Conservation (phyloP, 441 rosid genomes). For the Mallotus repandus region DNA sequence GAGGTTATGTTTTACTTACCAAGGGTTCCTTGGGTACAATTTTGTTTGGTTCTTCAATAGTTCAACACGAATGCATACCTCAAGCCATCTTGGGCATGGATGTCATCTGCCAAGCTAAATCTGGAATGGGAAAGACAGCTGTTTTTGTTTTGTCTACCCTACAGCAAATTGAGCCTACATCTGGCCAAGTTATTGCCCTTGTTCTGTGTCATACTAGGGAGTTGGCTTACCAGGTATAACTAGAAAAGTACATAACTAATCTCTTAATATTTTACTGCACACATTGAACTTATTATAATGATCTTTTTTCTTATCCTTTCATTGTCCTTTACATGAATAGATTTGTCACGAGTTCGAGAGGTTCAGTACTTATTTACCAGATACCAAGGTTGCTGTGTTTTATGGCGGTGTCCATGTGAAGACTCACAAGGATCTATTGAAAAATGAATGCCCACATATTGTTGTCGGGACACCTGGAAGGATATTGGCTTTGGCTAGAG, state of each 20-base stretch:
- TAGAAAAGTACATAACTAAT: background rate
- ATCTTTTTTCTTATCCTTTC: slow-evolving; percentile 10
- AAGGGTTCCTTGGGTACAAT: slow-evolving; percentile 66
- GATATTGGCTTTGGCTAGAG: slow-evolving; percentile 85
- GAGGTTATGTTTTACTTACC: slow-evolving; percentile 72
- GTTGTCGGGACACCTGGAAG: slow-evolving; percentile 99
- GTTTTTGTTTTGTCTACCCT: slow-evolving; percentile 87
- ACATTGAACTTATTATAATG: background rate
- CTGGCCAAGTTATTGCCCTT: slow-evolving; percentile 96
- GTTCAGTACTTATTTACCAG: slow-evolving; percentile 90
- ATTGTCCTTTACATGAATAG: slow-evolving; percentile 33
- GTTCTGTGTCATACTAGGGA: slow-evolving; percentile 95
- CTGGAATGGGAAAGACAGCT: slow-evolving; percentile 99
- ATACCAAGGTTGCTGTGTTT: slow-evolving; percentile 88
- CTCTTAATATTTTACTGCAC: too few species aligned
- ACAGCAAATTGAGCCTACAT: slow-evolving; percentile 89
- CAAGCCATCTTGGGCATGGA: slow-evolving; percentile 99
- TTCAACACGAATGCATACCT: slow-evolving; percentile 99
- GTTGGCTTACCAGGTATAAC: slow-evolving; percentile 85
- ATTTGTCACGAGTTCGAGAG: slow-evolving; percentile 96
- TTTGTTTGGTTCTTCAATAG: slow-evolving; percentile 88
- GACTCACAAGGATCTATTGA: slow-evolving; percentile 82
- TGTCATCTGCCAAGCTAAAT: slow-evolving; percentile 98
- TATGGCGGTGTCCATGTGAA: slow-evolving; percentile 95
- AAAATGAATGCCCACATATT: slow-evolving; percentile 98